These are phyloP conservation scores for Irpex sp. DNA, from an alignment of 1,284 basidiomycete genomes.

Conservation along the genomic window DNA sequence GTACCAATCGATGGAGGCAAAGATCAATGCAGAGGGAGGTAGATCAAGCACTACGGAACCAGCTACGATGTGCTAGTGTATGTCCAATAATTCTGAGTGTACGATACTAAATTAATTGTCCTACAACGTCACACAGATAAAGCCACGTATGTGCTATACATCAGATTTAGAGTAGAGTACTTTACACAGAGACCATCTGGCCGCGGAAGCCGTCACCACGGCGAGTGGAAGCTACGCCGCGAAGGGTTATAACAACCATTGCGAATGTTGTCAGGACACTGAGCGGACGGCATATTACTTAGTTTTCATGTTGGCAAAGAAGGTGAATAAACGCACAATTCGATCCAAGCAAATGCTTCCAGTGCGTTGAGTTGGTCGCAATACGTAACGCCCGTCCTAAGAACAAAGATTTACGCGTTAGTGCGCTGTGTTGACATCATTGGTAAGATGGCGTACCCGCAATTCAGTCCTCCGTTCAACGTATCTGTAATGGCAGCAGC, in stretches of 20 bases:
- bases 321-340: background rate
- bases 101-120: background rate
- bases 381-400: slow-evolving; percentile 39
- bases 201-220: slow-evolving; percentile 30
- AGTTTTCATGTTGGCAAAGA: background rate
- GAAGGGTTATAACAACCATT: slow-evolving; percentile 25
- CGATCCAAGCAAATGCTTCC: too few species aligned
- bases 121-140: background rate
- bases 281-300: background rate
- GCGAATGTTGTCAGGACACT: slow-evolving; percentile 30
- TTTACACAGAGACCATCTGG: slow-evolving; percentile 21
- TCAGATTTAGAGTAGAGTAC: background rate
- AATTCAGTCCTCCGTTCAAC: slow-evolving; percentile 66
- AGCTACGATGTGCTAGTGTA: background rate
- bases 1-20: too few species aligned
- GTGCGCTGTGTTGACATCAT: background rate
- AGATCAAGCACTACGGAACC: too few species aligned
- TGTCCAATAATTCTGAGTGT: background rate
- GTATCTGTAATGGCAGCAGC: slow-evolving; percentile 61
- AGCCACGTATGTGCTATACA: background rate
- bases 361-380: slow-evolving; percentile 31
- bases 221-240: slow-evolving; percentile 25
- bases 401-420: background rate
- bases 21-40: too few species aligned
- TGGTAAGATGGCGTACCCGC: slow-evolving; percentile 44